Conservation (phyloP, 83 land plant genomes). For the Picea engelmannii region DNA sequence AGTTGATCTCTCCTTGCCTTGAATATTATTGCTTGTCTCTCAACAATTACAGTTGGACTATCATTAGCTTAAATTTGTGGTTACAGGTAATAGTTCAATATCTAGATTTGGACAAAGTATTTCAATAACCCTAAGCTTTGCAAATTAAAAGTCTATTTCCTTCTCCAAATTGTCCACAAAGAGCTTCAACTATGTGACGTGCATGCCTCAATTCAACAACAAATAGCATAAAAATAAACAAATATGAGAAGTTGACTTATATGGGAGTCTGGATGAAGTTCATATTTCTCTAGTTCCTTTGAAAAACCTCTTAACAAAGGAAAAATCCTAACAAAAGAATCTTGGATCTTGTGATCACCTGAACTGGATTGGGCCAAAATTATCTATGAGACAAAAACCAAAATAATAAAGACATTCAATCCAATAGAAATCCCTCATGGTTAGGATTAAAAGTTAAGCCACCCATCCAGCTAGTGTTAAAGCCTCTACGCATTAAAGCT, state of each 20-base stretch:
- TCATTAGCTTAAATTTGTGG: not conserved
- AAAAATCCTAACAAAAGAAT: too few species aligned
- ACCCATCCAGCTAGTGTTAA: too few species aligned
- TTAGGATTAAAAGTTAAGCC: too few species aligned
- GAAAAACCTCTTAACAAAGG: too few species aligned
- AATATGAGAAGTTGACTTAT: not conserved
- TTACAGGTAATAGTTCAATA: conserved; percentile 39
- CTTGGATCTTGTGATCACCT: too few species aligned
- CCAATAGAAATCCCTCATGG: too few species aligned
- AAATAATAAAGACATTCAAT: too few species aligned
- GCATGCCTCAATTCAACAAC: conserved; percentile 11
- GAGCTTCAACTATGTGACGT: conserved; percentile 89
- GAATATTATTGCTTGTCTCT: too few species aligned
- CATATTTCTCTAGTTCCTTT: too few species aligned
- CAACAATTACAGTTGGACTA: too few species aligned
- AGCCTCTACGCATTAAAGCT: too few species aligned
- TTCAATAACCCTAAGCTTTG: conserved; percentile 94
- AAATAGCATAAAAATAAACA: not conserved
- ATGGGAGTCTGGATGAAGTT: not conserved
- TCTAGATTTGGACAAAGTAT: conserved; percentile 67
- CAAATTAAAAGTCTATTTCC: conserved; percentile 53
- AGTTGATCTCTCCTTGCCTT: too few species aligned
- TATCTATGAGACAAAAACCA: not conserved
- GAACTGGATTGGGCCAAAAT: not conserved
- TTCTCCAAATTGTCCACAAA: conserved; percentile 68